These are phyloP conservation scores for Bisporella sp. DNA, from an alignment of 2,329 filamentous ascomycete species.

Conservation along the genomic window DNA sequence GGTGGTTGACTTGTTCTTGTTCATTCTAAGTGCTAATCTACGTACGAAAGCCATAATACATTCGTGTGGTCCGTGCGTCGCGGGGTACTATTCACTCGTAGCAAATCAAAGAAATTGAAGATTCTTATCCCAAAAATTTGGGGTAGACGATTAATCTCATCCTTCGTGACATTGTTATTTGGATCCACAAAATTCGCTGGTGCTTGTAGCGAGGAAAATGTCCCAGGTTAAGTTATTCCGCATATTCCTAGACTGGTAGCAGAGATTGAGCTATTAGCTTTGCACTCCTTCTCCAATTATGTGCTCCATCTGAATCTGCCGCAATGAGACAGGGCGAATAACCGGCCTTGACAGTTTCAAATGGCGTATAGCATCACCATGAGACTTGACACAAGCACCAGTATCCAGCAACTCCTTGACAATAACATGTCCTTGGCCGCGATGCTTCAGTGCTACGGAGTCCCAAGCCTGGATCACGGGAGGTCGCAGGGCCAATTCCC, in stretches of 20 bases:
- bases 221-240: not conserved
- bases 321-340: conserved; percentile 16
- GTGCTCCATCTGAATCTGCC: conserved; percentile 15
- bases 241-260: not conserved
- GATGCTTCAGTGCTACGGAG: conserved; percentile 14
- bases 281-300: not conserved
- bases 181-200: too few species aligned
- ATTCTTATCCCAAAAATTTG: too few species aligned
- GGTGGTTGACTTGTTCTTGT: too few species aligned
- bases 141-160: too few species aligned
- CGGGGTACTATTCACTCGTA: too few species aligned
- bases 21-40: too few species aligned
- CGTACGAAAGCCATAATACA: too few species aligned
- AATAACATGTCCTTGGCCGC: conserved; percentile 10
- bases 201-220: not conserved
- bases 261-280: not conserved
- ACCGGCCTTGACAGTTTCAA: conserved; percentile 12
- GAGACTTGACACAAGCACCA: conserved; percentile 13
- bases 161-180: too few species aligned
- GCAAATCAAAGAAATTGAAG: too few species aligned
- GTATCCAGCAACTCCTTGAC: conserved; percentile 13
- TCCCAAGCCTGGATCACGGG: conserved; percentile 17
- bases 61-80: too few species aligned
- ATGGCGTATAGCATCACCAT: conserved; percentile 17
- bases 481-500: conserved; percentile 17